Conservation (phyloP, 495 filamentous ascomycete species). For the Podospora didyma region DNA sequence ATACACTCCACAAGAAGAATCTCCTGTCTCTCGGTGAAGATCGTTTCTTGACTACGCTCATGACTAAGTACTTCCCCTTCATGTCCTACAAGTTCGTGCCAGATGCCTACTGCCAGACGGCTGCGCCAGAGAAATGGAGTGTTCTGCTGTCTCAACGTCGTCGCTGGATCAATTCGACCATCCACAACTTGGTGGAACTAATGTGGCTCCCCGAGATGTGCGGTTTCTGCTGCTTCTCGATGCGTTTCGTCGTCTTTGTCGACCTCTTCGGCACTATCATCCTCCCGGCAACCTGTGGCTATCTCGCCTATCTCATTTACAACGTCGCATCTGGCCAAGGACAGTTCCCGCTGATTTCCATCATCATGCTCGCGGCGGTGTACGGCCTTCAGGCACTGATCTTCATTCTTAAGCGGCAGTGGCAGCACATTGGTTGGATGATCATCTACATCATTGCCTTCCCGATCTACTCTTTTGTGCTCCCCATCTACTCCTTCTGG, state of each 20-base stretch:
- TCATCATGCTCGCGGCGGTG: conserved; percentile 82
- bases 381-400: conserved; percentile 95
- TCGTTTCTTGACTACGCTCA: conserved; percentile 93
- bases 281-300: conserved; percentile 85
- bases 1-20: conserved; percentile 99
- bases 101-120: conserved; percentile 87
- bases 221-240: conserved; percentile 98
- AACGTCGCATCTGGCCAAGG: conserved; percentile 64
- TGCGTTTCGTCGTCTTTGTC: conserved; percentile 96
- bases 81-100: conserved; percentile 97
- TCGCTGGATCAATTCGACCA: conserved; percentile 97
- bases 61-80: conserved; percentile 93
- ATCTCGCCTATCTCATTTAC: conserved; percentile 89
- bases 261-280: conserved; percentile 93
- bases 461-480: conserved; percentile 87
- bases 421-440: conserved; percentile 99
- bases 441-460: conserved; percentile 93
- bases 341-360: conserved; percentile 79
- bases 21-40: conserved; percentile 92
- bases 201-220: conserved; percentile 87
- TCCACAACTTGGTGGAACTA: conserved; percentile 91
- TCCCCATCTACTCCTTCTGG: conserved; percentile 98
- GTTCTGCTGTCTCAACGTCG: conserved; percentile 91
- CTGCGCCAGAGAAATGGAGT: conserved; percentile 88
- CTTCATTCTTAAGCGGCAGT: conserved; percentile 93